Evolutionary conservation across 1,284 basidiomycete species (phyloP), one percentile per base, ranked within the genome.

Genomic region (Crepidotus sp.): DNA sequence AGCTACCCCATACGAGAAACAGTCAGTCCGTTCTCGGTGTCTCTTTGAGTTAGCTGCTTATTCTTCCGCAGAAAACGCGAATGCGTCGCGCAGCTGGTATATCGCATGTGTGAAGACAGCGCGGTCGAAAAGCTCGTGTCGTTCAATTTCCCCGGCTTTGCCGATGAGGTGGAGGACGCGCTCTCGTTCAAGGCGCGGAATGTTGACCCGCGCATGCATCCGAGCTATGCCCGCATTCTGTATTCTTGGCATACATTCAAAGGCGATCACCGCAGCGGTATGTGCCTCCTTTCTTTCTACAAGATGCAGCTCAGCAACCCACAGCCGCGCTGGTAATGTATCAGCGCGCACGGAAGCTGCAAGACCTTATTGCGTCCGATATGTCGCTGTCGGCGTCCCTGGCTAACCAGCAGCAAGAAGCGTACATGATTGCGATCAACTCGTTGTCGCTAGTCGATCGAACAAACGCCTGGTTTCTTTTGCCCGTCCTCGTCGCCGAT

Each of bases 161-260:
- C 85, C 46, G 80, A 83, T 45, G 89, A 96, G 59, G 86, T 98
- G 19, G 93, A 97, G 67, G 80, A 79, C 41, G 82, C 86, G 14
- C 70, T 99, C 36, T 79, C 85, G 31, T 98, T 96, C 73, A 96
- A 97, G 64, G 91, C 92, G 8, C 78, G 94, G 50, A 96, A 98
- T 62, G 86, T 84, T 15, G 89, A 98, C 66, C 92, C 95, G 35
- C 76, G 89, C 40, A 69, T 82, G 32, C 74, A 72, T 33, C 94
- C 94, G 0, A 85, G 84, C 59, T 98, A 97, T 69, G 88, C 92
- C 39, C 77, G 81, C 54, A 88, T 98, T 46, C 67, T 98, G n/a
- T 97, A 98, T 67, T 84, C 91, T 37, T 98, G 93, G 88, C 85
- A 91, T 61, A 78, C 85, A 51, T 74, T 76, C 41, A 72, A 87